Evolutionary conservation across 2,329 filamentous ascomycete species (phyloP).

Genomic region (Geosmithia flava): DNA sequence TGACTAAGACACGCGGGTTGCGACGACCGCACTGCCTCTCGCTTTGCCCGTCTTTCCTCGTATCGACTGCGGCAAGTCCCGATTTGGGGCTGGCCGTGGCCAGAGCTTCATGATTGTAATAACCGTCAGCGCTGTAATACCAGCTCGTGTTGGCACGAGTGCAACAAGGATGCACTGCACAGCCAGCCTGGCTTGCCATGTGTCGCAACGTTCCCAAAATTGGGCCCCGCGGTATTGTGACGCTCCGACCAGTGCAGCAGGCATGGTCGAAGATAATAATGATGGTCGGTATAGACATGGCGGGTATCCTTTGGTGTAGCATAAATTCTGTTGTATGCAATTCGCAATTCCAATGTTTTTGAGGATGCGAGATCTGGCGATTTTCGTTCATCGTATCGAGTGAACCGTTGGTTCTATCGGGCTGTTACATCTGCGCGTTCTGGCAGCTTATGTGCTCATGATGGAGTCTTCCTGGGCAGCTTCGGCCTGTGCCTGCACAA

Average conservation of each 20-base stretch:
- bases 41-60: neutral
- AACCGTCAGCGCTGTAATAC: no score
- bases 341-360: no score
- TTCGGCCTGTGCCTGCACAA: constrained; percentile 46
- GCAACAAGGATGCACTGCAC: neutral
- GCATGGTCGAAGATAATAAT: neutral
- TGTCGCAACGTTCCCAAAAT: neutral
- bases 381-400: no score
- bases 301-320: no score
- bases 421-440: neutral
- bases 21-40: neutral
- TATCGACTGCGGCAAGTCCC: no score
- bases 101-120: neutral
- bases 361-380: no score
- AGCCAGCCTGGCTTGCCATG: neutral
- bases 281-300: neutral
- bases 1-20: constrained; percentile 1
- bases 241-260: neutral
- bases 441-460: constrained; percentile 1
- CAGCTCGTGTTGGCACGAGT: neutral
- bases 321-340: no score
- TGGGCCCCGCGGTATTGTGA: neutral
- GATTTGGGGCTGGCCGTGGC: neutral
- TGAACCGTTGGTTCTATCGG: neutral
- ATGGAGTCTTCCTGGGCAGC: constrained; percentile 7